Base-by-base conservation (phyloP, 2,329 filamentous ascomycete species). In the Xylariaceae sp. region DNA sequence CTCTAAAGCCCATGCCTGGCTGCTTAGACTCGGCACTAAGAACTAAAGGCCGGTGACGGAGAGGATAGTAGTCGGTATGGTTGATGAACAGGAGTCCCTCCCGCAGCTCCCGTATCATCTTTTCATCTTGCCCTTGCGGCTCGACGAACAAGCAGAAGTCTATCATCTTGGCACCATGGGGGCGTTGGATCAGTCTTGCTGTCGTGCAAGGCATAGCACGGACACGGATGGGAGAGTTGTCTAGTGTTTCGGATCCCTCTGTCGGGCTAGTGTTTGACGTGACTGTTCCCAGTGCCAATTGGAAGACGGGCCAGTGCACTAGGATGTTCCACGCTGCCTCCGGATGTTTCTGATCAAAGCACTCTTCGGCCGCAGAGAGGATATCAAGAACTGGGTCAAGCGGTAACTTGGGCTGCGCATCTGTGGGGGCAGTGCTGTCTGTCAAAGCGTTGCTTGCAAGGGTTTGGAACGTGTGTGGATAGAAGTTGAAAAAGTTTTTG, bases 241-340 rank as follows among this genome's bases (percentile, higher is more conserved):
- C 14, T 28, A n/a, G 34, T 11, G 14, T 14, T 16, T 33, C 7
- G 38, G 22, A 18, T 47, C 36, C 33, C 31, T 31, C 11, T 38
- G 19, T 36, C 6, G 18, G 17, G 40, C 36, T 36, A 17, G 45
- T 45, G 9, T 50, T 31, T 18, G 38, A 36, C 28, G 31, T 39
- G 19, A 17, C 33, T 11, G 22, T 33, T 17, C 48, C 48, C 6
- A 50, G 38, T 17, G 48, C 48, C 31, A 50, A 14, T 46, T 46
- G 31, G 16, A 50, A 50, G 11, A 42, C 38, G 28, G 48, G 48
- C 43, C 42, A 50, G 22, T 50, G 48, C 3, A 50, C 48, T 16
- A 50, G 48, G 16, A 40, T 50, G 34, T 50, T 46, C 48, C 48
- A 50, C 17, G 33, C 39, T 38, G 33, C 38, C 10, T 49, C 47